phyloP scores from a whole-genome alignment of 441 rosid genomes.

The Breynia disticha region DNA sequence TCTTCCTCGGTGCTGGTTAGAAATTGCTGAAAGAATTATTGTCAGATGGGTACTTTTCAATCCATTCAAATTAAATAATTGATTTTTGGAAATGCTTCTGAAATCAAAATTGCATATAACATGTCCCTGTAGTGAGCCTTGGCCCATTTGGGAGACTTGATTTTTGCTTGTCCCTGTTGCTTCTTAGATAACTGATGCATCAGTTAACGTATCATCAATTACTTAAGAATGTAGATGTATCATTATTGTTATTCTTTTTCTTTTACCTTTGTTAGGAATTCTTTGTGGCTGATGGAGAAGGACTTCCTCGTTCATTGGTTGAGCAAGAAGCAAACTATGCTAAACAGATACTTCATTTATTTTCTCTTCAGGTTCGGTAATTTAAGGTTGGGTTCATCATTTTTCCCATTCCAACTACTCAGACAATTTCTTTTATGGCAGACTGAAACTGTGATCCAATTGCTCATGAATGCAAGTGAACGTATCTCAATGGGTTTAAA shows the following conservation, averaged over 20 bases:
- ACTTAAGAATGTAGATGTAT: neutral
- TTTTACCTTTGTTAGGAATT: conserved; percentile 44
- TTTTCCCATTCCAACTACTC: neutral
- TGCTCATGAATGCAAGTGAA: conserved; percentile 89
- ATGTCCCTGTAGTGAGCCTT: no score
- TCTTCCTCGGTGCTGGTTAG: no score
- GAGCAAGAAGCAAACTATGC: conserved; percentile 80
- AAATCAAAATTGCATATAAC: no score
- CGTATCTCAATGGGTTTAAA: conserved; percentile 58
- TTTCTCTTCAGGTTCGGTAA: conserved; percentile 60
- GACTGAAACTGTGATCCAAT: conserved; percentile 66
- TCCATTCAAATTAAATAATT: no score
- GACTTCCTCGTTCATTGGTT: conserved; percentile 81
- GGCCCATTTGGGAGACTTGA: neutral
- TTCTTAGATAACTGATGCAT: neutral
- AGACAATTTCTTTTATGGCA: conserved; percentile 30
- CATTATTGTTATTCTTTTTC: conserved; percentile 4
- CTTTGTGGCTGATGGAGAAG: conserved; percentile 92
- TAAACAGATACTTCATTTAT: conserved; percentile 61
- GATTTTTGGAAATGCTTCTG: no score
- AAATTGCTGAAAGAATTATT: neutral
- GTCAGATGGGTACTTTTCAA: no score
- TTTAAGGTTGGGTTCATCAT: neutral
- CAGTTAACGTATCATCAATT: neutral
- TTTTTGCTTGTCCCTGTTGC: neutral